A percentile compares a stretch with the other conserved stretches of the same genome.
Conservation (phyloP, 2,329 filamentous ascomycete species). For the Aspergillus transmontanensis region DNA sequence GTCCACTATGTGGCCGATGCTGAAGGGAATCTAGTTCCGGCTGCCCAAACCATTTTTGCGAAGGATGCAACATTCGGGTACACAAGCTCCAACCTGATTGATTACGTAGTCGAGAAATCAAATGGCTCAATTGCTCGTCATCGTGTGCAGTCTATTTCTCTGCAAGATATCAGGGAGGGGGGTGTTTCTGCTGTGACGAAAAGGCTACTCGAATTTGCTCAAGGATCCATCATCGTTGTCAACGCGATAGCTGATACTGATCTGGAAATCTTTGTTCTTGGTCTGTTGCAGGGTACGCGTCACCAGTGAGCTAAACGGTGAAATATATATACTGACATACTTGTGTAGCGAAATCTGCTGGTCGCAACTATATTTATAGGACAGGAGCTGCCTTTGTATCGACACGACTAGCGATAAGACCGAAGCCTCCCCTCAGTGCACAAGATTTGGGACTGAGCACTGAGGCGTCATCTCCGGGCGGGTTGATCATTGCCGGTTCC, state of each 20-base stretch:
- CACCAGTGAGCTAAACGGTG: background rate
- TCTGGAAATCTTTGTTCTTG: background rate
- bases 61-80: background rate
- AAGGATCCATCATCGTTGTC: background rate
- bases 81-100: background rate
- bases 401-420: background rate
- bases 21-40: no score
- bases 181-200: background rate
- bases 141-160: background rate
- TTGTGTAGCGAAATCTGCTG: background rate
- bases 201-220: background rate
- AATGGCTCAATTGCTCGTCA: background rate
- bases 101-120: background rate
- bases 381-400: background rate
- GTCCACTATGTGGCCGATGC: no score
- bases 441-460: background rate
- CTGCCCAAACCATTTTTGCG: no score
- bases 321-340: background rate
- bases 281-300: background rate
- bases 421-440: background rate
- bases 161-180: background rate
- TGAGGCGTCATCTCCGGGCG: background rate
- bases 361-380: background rate
- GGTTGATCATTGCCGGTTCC: background rate
- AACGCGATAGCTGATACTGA: background rate